phyloP scores from a whole-genome alignment of 2,329 filamentous ascomycete genomes.

The Cladosporium sphaerospermum region DNA sequence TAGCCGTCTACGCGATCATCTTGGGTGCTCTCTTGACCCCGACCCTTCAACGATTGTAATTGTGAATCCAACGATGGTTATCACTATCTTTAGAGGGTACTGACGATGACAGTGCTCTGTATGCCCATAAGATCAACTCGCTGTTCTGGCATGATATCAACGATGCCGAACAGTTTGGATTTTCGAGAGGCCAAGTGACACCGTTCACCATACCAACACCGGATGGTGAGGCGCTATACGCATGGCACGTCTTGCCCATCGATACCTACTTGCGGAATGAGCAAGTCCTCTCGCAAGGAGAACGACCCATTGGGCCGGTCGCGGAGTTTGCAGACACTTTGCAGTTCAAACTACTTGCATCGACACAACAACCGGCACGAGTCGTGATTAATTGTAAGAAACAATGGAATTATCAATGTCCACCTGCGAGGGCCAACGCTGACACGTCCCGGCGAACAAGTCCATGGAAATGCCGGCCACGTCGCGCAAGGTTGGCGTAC shows the following conservation, averaged over 20 bases:
- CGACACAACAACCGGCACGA: slow-evolving; percentile 45
- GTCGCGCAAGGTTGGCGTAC: slow-evolving; percentile 73
- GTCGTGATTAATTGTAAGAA: slow-evolving; percentile 50
- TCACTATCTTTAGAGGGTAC: too few species aligned
- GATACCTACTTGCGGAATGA: slow-evolving; percentile 70
- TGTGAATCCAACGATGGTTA: slow-evolving; percentile 11
- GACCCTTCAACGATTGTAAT: slow-evolving; percentile 74
- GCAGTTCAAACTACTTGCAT: slow-evolving; percentile 45
- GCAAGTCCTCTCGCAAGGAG: slow-evolving; percentile 44
- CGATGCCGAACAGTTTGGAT: slow-evolving; percentile 75
- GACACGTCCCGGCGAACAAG: slow-evolving; percentile 8
- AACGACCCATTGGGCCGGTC: slow-evolving; percentile 43
- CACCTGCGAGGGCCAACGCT: neutral
- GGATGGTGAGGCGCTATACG: slow-evolving; percentile 73
- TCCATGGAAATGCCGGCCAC: slow-evolving; percentile 71
- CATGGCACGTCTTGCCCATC: slow-evolving; percentile 84
- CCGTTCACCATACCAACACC: slow-evolving; percentile 71
- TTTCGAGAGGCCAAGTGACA: slow-evolving; percentile 80
- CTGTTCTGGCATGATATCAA: slow-evolving; percentile 67
- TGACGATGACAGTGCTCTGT: slow-evolving; percentile 59
- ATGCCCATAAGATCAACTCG: slow-evolving; percentile 72
- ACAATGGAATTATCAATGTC: neutral
- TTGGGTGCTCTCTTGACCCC: slow-evolving; percentile 48
- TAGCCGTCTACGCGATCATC: slow-evolving; percentile 23
- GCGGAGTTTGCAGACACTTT: slow-evolving; percentile 43